Evolutionary conservation across 495 filamentous ascomycete genomes (phyloP), one percentile per base, ranked within the genome.

Genomic region (Chaetomium tenue): DNA sequence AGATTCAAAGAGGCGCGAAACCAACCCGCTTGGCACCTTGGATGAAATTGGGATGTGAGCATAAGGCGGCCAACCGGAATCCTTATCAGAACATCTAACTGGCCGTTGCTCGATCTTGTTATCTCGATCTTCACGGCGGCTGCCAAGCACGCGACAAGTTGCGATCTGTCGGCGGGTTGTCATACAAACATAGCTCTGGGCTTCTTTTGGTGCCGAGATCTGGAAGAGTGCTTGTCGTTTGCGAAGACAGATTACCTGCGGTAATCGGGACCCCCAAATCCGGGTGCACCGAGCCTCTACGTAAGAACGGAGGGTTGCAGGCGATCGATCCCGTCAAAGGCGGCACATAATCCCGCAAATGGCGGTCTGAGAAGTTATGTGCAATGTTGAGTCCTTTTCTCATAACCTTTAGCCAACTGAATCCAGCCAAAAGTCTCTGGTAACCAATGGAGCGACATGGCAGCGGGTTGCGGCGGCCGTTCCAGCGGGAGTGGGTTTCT

Each of bases 1-100:
- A 58, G 53, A 67, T 70, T 70, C 68, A 55, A 46, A 59, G 37
- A 28, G 52, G 54, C 64, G 62, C 60, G 48, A 52, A 63, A 23
- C 67, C 58, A 72, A 54, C 40, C 56, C 16, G 39, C 72, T 75
- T 73, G 71, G 72, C 72, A 72, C 71, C 69, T 73, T 72, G 72
- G 64, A 69, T 66, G 63, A 75, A 66, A 72, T 70, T 72, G 63
- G 53, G 67, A 69, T 66, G 63, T 51, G 71, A 72, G 50, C 57
- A 61, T 42, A 56, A 48, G 13, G 52, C 61, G 61, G 68, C 50
- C 68, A 68, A n/a, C 33, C 18, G 37, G 39, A 23, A n/a, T n/a
- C 51, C 7, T 48, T 55, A 53, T 65, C 50, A 47, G 22, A n/a
- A 53, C 1, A 26, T 28, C 26, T 39, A 8, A 61, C 20, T 50